These are phyloP conservation scores for Chamaecyparis obtusa DNA, from an alignment of 75 land plant species.

Conservation along the genomic window DNA sequence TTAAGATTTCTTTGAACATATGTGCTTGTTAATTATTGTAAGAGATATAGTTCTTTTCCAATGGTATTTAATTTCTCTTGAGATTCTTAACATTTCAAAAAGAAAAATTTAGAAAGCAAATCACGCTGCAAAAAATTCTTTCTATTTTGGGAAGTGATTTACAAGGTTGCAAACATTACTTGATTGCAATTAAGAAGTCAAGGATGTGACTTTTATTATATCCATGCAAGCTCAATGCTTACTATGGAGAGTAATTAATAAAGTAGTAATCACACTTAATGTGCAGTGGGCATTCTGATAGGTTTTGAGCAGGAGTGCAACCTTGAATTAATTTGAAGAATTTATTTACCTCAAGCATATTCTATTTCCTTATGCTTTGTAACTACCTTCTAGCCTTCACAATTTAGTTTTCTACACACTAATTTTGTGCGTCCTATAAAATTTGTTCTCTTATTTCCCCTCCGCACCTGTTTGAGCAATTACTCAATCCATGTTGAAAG, in stretches of 20 bases:
- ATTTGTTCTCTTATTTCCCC: neutral
- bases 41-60: neutral
- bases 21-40: neutral
- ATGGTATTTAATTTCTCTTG: neutral
- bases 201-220: neutral
- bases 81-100: neutral
- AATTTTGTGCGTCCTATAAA: neutral
- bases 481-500: neutral
- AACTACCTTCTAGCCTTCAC: neutral
- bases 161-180: neutral
- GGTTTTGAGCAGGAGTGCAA: too few species aligned
- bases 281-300: too few species aligned
- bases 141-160: neutral
- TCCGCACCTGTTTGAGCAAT: neutral
- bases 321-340: too few species aligned
- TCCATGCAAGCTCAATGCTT: neutral
- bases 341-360: neutral
- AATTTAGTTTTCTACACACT: neutral
- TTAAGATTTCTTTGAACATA: neutral
- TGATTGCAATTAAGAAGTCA: neutral
- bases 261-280: too few species aligned
- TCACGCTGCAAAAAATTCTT: neutral
- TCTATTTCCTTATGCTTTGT: neutral
- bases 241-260: too few species aligned
- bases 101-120: neutral